phyloP scores from a whole-genome alignment of 108 stramenopile species.

The Phaeodactylum tricornutum region DNA sequence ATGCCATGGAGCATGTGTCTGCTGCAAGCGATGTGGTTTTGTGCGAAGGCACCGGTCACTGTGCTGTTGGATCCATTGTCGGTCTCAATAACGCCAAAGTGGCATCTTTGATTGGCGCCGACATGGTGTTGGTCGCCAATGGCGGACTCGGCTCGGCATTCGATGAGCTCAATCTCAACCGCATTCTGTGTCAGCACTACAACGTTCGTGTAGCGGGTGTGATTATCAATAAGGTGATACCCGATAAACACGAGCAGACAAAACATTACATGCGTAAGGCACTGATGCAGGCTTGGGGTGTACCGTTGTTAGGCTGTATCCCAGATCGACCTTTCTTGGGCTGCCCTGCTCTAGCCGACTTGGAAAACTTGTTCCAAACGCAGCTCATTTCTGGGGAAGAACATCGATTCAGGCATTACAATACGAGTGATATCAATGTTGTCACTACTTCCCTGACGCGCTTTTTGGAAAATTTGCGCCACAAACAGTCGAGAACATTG shows the following conservation, averaged over 20 bases:
- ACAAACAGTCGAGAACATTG: constrained; percentile 65
- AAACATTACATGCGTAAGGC: constrained; percentile 71
- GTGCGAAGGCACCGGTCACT: constrained; percentile 95
- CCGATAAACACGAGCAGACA: constrained; percentile 83
- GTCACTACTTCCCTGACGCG: constrained; percentile 80
- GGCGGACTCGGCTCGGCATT: constrained; percentile 91
- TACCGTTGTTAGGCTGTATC: constrained; percentile 86
- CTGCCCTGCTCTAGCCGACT: constrained; percentile 82
- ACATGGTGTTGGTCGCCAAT: constrained; percentile 87
- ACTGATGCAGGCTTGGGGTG: constrained; percentile 67
- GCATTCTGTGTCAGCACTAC: constrained; percentile 71
- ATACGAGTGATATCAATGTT: constrained; percentile 67
- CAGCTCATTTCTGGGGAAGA: constrained; percentile 60
- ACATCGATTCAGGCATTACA: constrained; percentile 80
- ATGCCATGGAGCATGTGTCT: constrained; percentile 45
- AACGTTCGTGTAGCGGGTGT: constrained; percentile 87
- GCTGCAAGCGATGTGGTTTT: constrained; percentile 56
- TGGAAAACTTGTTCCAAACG: constrained; percentile 73
- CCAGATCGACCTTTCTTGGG: constrained; percentile 86
- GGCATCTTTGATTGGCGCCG: constrained; percentile 74
- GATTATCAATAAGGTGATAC: constrained; percentile 93
- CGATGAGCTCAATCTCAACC: constrained; percentile 93
- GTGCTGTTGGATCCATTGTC: constrained; percentile 93
- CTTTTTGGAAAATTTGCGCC: constrained; percentile 81
- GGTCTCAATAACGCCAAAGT: constrained; percentile 91